Base-by-base conservation (phyloP, 176 grass and related monocot species). In the Cocos nucifera region DNA sequence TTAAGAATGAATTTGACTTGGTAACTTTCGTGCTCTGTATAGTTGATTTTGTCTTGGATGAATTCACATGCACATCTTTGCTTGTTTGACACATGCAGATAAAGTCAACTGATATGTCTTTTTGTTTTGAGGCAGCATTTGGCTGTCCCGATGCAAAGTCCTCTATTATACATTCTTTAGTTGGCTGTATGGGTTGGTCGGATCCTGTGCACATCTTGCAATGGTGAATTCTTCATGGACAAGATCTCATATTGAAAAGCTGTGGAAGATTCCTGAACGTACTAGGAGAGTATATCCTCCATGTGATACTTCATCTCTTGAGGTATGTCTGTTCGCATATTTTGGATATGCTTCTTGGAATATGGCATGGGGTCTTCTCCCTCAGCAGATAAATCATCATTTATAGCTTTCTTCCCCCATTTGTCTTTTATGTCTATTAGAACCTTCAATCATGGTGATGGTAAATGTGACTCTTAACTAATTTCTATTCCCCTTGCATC, bases 211-310 rank as follows among this genome's bases (percentile, higher is more conserved):
- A 63, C 78, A 97, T 91, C 78, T 97, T 67, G 87, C 86, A 35
- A 91, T 97, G 80, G 84, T 97, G 19, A 97, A 97, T 79, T 97
- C 92, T 8, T 97, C 92, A 23, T 97, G 92, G 92, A 97, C 87
- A 63, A 85, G 67, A 66, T 85, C 87, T 19, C 87, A 91, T 62
- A 91, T 97, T 72, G 64, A 82, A 56, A 85, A 78, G 26, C 74
- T 85, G 65, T 91, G 87, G 92, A 85, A 83, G 66, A 85, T 98
- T 75, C 87, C 87, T 63, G 75, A 63, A 54, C 84, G 73, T 75
- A 92, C 67, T 70, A 92, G 73, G 65, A 79, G 72, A 79, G 87
- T 98, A 18, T 98, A 89, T 50, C 93, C 93, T 67, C 93, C 93
- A 71, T 98, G 93, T 17, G 87, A 88, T 58, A 92, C 93, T 75